Evolutionary conservation across 1,139 yeast species (phyloP).

Genomic region (Suhomyces bribrorum): DNA sequence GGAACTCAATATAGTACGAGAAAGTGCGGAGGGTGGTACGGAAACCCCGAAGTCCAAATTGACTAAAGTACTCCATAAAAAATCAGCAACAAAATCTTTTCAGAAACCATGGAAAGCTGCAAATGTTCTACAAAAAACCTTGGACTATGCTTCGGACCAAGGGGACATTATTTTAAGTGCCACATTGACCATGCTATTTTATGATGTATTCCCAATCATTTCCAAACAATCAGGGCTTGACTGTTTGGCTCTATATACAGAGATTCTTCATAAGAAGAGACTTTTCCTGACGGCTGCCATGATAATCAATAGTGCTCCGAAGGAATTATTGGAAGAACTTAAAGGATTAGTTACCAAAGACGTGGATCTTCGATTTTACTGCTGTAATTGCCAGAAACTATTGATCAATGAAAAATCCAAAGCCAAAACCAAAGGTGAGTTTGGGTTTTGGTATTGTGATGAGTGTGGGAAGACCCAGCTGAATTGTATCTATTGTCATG

Average conservation of each 20-base stretch:
- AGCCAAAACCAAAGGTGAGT: slow-evolving; percentile 22
- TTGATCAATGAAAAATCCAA: slow-evolving; percentile 65
- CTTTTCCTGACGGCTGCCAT: slow-evolving; percentile 61
- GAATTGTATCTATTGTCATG: slow-evolving; percentile 78
- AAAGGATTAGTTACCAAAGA: slow-evolving; percentile 51
- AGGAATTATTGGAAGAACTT: slow-evolving; percentile 38
- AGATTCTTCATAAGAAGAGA: slow-evolving; percentile 51
- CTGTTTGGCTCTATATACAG: slow-evolving; percentile 61
- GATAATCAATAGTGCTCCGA: slow-evolving; percentile 51
- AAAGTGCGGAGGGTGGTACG: slow-evolving; percentile 6
- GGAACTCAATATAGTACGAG: slow-evolving; percentile 16
- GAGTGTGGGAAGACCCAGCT: slow-evolving; percentile 61
- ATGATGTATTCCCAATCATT: slow-evolving; percentile 30
- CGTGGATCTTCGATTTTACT: slow-evolving; percentile 62
- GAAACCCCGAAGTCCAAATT: slow-evolving; percentile 26
- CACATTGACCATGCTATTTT: slow-evolving; percentile 59
- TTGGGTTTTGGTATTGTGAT: slow-evolving; percentile 87
- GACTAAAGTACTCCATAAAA: slow-evolving; percentile 31
- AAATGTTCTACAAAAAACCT: slow-evolving; percentile 40
- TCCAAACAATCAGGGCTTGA: slow-evolving; percentile 42
- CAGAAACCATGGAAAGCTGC: slow-evolving; percentile 36
- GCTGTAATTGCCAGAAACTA: slow-evolving; percentile 66
- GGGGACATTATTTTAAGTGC: slow-evolving; percentile 70
- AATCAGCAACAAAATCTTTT: slow-evolving; percentile 8
- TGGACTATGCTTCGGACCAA: slow-evolving; percentile 56